A percentile compares a stretch with the other conserved stretches of the same genome.
phyloP scores from a whole-genome alignment of 2,329 filamentous ascomycete genomes.

The Talaromyces sp. region DNA sequence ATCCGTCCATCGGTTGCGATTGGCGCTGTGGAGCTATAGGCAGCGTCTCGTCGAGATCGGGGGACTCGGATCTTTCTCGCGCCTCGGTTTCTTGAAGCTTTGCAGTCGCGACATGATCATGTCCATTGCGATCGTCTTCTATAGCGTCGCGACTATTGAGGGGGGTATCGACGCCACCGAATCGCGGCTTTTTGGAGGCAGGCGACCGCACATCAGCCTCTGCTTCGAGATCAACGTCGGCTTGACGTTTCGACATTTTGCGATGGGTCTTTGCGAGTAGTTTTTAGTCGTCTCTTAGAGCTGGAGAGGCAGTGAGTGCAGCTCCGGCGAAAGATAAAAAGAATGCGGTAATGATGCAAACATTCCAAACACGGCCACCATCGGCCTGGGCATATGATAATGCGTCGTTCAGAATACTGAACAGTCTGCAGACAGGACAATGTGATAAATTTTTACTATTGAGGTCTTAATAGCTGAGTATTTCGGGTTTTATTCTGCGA shows the following conservation, averaged over 20 bases:
- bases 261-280: not conserved
- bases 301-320: not conserved
- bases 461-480: not conserved
- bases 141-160: conserved; percentile 11
- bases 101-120: conserved; percentile 57
- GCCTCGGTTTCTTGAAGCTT: conserved; percentile 27
- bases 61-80: conserved; percentile 20
- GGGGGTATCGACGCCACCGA: conserved; percentile 30
- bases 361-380: conserved; percentile 19
- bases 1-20: conserved; percentile 74
- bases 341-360: conserved; percentile 18
- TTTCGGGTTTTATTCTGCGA: not conserved
- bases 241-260: conserved; percentile 43
- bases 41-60: conserved; percentile 31
- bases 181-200: conserved; percentile 38
- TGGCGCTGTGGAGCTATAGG: conserved; percentile 53
- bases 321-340: conserved; percentile 8
- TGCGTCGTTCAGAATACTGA: not conserved
- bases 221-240: conserved; percentile 37
- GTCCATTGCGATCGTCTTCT: conserved; percentile 29
- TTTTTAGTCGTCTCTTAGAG: not conserved
- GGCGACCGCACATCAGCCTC: conserved; percentile 31
- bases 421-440: not conserved
- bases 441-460: not conserved
- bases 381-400: not conserved